Base-by-base conservation (phyloP, 495 filamentous ascomycete species). In the Penicillium dipodomyicola region DNA sequence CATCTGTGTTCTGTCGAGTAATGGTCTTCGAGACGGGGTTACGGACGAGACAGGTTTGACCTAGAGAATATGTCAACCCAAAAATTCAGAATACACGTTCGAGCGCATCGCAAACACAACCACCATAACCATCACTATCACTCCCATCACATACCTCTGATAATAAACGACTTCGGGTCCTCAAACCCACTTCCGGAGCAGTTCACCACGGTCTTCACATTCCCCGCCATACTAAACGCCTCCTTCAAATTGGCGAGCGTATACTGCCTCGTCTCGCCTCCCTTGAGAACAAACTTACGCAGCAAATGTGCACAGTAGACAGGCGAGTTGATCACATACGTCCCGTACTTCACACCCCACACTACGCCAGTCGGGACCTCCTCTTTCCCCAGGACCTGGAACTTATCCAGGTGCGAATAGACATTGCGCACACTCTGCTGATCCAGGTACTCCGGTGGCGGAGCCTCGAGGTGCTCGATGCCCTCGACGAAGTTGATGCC, bases 271-370 rank as follows among this genome's bases (percentile, higher is more conserved):
- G 64, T 67, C 43, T 65, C 64, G 0, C 82, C 84, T 1, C 84
- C 83, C 3, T 67, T 70, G 15, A 79, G 50, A 7, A 77, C 68
- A 52, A 86, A 82, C 63, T 73, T 62, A 2, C 83, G 69, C 49
- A 87, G 63, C 56, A 87, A 61, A 55, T 79, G 77, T 17, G 72
- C 69, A 61, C 80, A 82, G 59, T 87, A 87, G 6, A 86, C 79
- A 61, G 84, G 84, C 6, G 83, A 77, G 56, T 87, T 87, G 5
- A 87, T 62, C 60, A 79, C 83, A 62, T 78, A 84, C 0, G 82
- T 80, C 15, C 73, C 58, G 66, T 87, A 87, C 57, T 77, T 65
- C 14, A 76, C 83, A 0, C 81, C 84, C 82, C 81, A 81, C 17
- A 65, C 69, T 5, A 84, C 74, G 0, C 73, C 75, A 19, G 61